Evolutionary conservation across 306 rosid species (phyloP), one percentile per base, ranked within the genome.

Genomic region (Casuarina glauca): DNA sequence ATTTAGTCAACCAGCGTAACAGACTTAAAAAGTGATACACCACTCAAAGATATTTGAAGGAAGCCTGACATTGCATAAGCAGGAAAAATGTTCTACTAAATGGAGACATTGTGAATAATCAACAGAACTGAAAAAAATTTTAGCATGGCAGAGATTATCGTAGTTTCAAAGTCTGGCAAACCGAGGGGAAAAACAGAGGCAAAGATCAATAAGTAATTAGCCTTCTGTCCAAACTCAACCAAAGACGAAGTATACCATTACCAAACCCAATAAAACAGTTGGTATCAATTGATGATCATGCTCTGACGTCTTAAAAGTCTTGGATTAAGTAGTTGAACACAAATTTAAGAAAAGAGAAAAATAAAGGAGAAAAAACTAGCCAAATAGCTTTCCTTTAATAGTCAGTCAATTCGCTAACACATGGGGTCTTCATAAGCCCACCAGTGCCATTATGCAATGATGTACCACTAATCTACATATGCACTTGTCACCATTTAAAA

Each of bases 381-480:
- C 1, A 58, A 9, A 54, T 9, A 58, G 8, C 39, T 8, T 58
- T 26, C 26, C 64, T 39, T 58, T 26, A 16, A 20, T 17, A 16
- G 17, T 52, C 58, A 52, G 17, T 52, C 58, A 26, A 58, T 10
- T 3, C 26, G 57, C 38, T 32, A 41, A 26, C 62, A 53, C 35
- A n/a, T 54, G 54, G 64, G 74, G 69, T 26, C 9, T 73, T 53
- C 69, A 42, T 52, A 11, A 15, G 41, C 81, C 58, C 0, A 26
- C 26, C 64, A 8, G 13, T 26, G 64, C 26, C 9, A 20, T 52
- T 52, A 52, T 58, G 10, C 41, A 20, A 8, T 26, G 15, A 58
- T 2, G 58, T 4, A 20, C 58, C 4, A 52, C 1, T 20, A 52
- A 52, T 16, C 19, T 16, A 52, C 26, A n/a, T 13, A 15, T 2